These are phyloP conservation scores for Aureobasidium zeae DNA, from an alignment of 2,329 filamentous ascomycete species.

Conservation along the genomic window DNA sequence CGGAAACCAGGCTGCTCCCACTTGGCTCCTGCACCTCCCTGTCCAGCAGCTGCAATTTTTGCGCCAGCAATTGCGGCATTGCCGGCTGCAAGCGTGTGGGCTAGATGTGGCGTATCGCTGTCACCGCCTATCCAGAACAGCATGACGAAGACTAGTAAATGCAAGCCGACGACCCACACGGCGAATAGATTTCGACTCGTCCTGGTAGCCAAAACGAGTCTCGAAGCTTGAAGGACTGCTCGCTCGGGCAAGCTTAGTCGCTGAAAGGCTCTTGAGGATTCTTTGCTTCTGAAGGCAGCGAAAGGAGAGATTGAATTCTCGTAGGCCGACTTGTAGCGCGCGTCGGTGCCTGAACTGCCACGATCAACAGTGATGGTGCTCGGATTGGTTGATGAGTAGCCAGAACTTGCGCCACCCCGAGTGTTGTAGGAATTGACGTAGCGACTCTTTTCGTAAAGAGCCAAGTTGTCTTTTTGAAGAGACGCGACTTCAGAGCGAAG, in stretches of 20 bases:
- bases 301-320: constrained; percentile 94
- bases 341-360: constrained; percentile 58
- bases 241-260: constrained; percentile 88
- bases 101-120: constrained; percentile 2
- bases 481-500: constrained; percentile 84
- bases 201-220: constrained; percentile 81
- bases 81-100: constrained; percentile 7
- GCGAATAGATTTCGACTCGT: constrained; percentile 91
- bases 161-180: constrained; percentile 78
- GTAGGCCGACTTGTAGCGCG: constrained; percentile 85
- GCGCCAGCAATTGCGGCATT: constrained; percentile 6
- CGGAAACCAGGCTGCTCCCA: constrained; percentile 10
- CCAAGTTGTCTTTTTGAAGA: constrained; percentile 90
- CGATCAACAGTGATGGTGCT: constrained; percentile 57
- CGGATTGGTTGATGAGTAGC: constrained; percentile 65
- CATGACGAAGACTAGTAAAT: constrained; percentile 77
- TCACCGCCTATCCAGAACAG: constrained; percentile 66
- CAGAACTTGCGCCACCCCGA: constrained; percentile 52
- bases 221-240: constrained; percentile 79
- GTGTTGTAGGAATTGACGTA: constrained; percentile 86
- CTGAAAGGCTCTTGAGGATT: constrained; percentile 82
- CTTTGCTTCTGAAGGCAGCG: constrained; percentile 86
- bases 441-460: constrained; percentile 92
- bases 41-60: not conserved
- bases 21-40: constrained; percentile 1